Conservation (phyloP, 1,284 basidiomycete species). For the Naganishia sp. region DNA sequence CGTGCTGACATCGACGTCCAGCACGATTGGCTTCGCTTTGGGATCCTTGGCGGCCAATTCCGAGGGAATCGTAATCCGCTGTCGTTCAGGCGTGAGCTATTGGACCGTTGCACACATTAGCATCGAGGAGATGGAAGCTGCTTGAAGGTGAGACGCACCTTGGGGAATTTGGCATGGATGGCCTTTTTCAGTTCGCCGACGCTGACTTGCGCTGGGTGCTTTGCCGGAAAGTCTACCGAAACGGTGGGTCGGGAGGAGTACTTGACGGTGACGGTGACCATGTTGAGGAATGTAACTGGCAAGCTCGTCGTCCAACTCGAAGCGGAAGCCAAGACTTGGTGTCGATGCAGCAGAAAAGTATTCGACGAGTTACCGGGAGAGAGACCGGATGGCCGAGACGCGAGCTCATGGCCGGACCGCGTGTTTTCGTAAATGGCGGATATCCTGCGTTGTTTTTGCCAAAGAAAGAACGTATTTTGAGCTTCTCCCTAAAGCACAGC, state of each 20-base stretch:
- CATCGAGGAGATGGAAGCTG: slow-evolving; percentile 1
- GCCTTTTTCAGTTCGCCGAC: slow-evolving; percentile 54
- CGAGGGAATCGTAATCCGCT: slow-evolving; percentile 63
- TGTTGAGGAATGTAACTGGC: slow-evolving; percentile 43
- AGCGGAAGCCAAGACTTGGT: not conserved
- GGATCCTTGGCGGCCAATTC: slow-evolving; percentile 30
- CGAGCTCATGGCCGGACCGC: too few relatives aligned
- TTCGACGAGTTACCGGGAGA: too few relatives aligned
- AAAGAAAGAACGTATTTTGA: too few relatives aligned
- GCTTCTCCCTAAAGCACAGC: too few relatives aligned
- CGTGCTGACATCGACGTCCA: slow-evolving; percentile 65
- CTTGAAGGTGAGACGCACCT: slow-evolving; percentile 55
- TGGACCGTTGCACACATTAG: not conserved
- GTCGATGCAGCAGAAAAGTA: too few relatives aligned
- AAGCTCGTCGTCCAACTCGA: not conserved
- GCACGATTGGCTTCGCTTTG: slow-evolving; percentile 55
- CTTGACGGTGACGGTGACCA: slow-evolving; percentile 65
- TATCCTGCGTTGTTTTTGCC: too few relatives aligned
- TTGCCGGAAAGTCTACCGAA: slow-evolving; percentile 60
- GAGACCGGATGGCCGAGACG: too few relatives aligned
- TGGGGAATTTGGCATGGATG: slow-evolving; percentile 53
- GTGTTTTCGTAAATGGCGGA: too few relatives aligned
- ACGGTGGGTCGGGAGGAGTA: slow-evolving; percentile 60
- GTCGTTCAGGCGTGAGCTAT: slow-evolving; percentile 71
- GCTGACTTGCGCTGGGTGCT: slow-evolving; percentile 54